Percentiles rank a stretch among this genome's conserved stretches.
These are phyloP conservation scores for Fusarium denticulatum DNA, from an alignment of 2,329 filamentous ascomycete genomes.

Conservation along the genomic window DNA sequence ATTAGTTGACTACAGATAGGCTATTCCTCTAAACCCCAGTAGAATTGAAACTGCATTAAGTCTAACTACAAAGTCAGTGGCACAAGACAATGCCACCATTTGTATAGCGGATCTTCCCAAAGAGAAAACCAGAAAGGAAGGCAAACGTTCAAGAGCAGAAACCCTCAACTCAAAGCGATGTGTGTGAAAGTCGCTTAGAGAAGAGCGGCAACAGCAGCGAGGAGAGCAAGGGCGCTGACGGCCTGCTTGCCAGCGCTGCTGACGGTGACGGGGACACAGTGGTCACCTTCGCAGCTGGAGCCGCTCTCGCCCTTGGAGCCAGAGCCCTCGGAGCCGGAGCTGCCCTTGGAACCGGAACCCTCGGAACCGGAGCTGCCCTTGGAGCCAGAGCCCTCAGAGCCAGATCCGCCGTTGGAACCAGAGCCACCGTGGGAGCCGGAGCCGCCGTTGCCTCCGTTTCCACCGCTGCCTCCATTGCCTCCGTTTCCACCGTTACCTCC, in stretches of 20 bases:
- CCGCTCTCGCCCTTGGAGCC: neutral
- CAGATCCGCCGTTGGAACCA: neutral
- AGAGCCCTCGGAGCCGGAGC: neutral
- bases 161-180: neutral
- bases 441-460: neutral
- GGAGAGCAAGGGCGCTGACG: constrained; percentile 28
- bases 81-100: constrained; percentile 13
- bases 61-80: constrained; percentile 26
- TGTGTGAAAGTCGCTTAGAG: constrained; percentile 11
- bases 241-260: constrained; percentile 35
- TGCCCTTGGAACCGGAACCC: neutral
- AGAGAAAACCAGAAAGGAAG: constrained; percentile 20
- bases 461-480: accelerated
- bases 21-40: constrained; percentile 19
- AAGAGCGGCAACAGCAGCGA: constrained; percentile 31
- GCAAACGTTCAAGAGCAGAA: neutral
- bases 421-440: neutral
- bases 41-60: constrained; percentile 14
- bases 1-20: constrained; percentile 17
- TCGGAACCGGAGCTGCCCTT: neutral
- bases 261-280: constrained; percentile 25
- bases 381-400: neutral
- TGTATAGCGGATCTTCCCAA: constrained; percentile 3
- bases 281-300: neutral
- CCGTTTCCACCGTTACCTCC: neutral